Base-by-base conservation (phyloP, 1,139 yeast genomes). In the Tardiomyces digboiensis region DNA sequence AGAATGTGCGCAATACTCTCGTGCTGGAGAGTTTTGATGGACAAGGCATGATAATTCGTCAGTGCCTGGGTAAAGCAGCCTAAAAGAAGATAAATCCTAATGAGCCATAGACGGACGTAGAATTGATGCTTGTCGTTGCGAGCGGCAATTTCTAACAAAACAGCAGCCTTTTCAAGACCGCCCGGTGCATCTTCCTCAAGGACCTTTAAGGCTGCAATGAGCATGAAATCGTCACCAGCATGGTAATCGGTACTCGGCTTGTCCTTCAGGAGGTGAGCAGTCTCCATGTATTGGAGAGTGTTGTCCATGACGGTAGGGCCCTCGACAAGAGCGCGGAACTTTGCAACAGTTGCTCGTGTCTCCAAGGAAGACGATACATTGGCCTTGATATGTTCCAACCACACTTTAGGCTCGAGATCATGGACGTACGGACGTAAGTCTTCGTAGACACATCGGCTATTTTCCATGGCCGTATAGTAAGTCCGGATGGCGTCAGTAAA, bases 11-110 rank as follows among this genome's bases (percentile, higher is more conserved):
- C 74, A 44, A 88, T 62, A 0, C 91, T 78, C 57, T 91, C 97
- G 49, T 75, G 71, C 61, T 91, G 98, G 12, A 88, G 65, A 67
- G 82, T 82, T 56, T 83, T 85, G 49, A 88, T 75, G 40, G 78
- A 76, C 43, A 91, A 65, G 0, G 68, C 55, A 7, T 75, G 66
- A 57, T 72, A 80, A 44, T 79, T 76, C 10, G 65, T 65, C 14
- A 65, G 54, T 2, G 91, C 80, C 40, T 67, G 60, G 2, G 73
- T 61, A 33, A 70, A 70, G 10, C 79, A 68, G 40, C 88, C 87
- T 10, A 87, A 58, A 36, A 72, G 64, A 14, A 76, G 68, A 59
- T 85, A 84, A 3, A 87, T 60, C 36, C 78, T 73, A 44, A 85
- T 70, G 39, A 88, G 66, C 91, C 94, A 85, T 16, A 84, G 62